These are phyloP conservation scores for Annona squamosa DNA, from an alignment of 164 flowering plant species.

Conservation along the genomic window DNA sequence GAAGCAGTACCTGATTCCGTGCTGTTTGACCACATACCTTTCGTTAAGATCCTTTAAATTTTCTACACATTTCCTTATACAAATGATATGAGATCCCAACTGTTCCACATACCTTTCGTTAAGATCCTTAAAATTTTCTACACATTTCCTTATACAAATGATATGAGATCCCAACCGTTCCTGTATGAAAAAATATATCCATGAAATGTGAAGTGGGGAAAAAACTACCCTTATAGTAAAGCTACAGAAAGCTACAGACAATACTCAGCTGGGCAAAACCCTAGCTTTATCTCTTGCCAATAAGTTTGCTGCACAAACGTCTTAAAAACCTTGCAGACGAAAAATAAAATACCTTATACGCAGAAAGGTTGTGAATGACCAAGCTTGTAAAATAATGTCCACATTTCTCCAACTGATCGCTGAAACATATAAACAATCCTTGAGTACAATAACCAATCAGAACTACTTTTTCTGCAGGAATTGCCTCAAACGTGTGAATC, in stretches of 20 bases:
- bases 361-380: slow-evolving; percentile 52
- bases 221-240: neutral
- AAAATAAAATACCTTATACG: slow-evolving; percentile 37
- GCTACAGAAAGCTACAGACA: neutral
- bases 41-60: slow-evolving; percentile 57
- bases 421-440: slow-evolving; percentile 19
- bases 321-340: neutral
- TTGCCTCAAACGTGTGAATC: too few species aligned
- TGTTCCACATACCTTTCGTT: slow-evolving; percentile 55
- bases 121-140: slow-evolving; percentile 64
- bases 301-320: neutral
- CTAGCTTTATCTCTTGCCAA: neutral
- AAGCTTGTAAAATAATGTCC: slow-evolving; percentile 60
- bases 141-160: slow-evolving; percentile 48
- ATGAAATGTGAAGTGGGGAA: neutral
- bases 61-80: slow-evolving; percentile 58
- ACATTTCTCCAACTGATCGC: slow-evolving; percentile 72
- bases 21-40: slow-evolving; percentile 34
- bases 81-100: slow-evolving; percentile 52
- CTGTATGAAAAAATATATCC: slow-evolving; percentile 28
- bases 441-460: neutral
- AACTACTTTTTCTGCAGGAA: too few species aligned
- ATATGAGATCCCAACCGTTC: slow-evolving; percentile 60
- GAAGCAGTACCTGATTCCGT: neutral
- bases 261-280: neutral